phyloP scores from a whole-genome alignment of 768 basidiomycete genomes.

The Leccinum longicurvipes region DNA sequence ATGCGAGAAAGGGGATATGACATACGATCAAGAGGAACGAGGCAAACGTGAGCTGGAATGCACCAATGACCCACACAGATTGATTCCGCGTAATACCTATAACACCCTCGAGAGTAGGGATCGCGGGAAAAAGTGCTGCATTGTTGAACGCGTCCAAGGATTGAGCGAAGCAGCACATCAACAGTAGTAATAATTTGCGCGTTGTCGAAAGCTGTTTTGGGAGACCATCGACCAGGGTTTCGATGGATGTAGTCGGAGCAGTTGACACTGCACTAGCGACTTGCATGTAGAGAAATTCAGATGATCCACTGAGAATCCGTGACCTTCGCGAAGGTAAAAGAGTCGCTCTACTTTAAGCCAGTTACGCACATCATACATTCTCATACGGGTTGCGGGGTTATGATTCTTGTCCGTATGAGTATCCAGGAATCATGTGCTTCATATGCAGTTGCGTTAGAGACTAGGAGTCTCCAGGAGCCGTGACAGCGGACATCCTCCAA shows the following conservation, averaged over 20 bases:
- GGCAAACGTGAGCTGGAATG: slow-evolving; percentile 47
- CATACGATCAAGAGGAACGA: slow-evolving; percentile 33
- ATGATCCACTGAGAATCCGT: too few relatives aligned
- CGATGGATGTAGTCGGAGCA: not conserved
- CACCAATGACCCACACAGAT: slow-evolving; percentile 41
- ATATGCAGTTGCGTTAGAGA: not conserved
- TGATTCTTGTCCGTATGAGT: not conserved
- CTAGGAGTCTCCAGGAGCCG: not conserved
- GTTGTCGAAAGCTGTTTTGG: slow-evolving; percentile 17
- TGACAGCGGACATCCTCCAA: not conserved
- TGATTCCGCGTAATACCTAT: slow-evolving; percentile 26
- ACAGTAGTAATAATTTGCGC: slow-evolving; percentile 31
- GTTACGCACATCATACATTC: not conserved
- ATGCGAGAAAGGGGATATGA: not conserved
- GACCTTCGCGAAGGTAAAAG: not conserved
- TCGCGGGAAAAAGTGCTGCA: slow-evolving; percentile 38
- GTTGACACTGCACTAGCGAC: slow-evolving; percentile 10
- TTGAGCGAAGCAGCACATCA: slow-evolving; percentile 39
- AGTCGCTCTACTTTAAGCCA: not conserved
- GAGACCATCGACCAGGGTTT: slow-evolving; percentile 1
- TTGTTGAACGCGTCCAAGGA: slow-evolving; percentile 46
- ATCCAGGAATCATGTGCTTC: not conserved
- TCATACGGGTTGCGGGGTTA: not conserved
- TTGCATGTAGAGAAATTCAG: not conserved
- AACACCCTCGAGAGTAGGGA: slow-evolving; percentile 32